Evolutionary conservation across 2,329 filamentous ascomycete species (phyloP).

Genomic region (Phialocephala sp.): DNA sequence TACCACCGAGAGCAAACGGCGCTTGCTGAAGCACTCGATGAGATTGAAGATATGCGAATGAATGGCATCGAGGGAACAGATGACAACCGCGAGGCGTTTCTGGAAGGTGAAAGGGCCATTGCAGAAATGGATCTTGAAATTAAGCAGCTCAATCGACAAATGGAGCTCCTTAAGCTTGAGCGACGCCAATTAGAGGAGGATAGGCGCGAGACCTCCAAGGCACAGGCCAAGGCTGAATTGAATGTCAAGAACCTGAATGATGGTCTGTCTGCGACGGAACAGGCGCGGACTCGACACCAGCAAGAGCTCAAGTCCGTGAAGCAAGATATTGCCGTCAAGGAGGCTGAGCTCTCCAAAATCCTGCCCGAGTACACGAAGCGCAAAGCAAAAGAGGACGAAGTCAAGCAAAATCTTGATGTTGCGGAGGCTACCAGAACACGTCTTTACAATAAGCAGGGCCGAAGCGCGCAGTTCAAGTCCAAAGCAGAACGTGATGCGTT

Average conservation of each 20-base stretch:
- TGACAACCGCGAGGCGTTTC: constrained; percentile 76
- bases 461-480: constrained; percentile 84
- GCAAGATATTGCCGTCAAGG: constrained; percentile 74
- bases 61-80: constrained; percentile 86
- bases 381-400: constrained; percentile 73
- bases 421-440: constrained; percentile 78
- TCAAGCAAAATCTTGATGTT: constrained; percentile 74
- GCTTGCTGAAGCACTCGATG: constrained; percentile 77
- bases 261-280: constrained; percentile 78
- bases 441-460: constrained; percentile 89
- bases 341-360: constrained; percentile 76
- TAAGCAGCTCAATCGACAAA: constrained; percentile 77
- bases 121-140: constrained; percentile 79
- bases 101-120: constrained; percentile 80
- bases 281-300: constrained; percentile 73
- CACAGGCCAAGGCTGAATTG: constrained; percentile 84
- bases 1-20: constrained; percentile 88
- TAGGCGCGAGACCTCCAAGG: constrained; percentile 78
- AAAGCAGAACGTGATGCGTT: constrained; percentile 88
- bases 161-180: constrained; percentile 85
- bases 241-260: constrained; percentile 83
- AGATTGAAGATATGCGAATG: constrained; percentile 81
- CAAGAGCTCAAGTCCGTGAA: constrained; percentile 75
- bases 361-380: constrained; percentile 77
- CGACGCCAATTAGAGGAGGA: constrained; percentile 89